Evolutionary conservation across 73 alveolate species (phyloP).

Genomic region (Blepharisma japonicum): DNA sequence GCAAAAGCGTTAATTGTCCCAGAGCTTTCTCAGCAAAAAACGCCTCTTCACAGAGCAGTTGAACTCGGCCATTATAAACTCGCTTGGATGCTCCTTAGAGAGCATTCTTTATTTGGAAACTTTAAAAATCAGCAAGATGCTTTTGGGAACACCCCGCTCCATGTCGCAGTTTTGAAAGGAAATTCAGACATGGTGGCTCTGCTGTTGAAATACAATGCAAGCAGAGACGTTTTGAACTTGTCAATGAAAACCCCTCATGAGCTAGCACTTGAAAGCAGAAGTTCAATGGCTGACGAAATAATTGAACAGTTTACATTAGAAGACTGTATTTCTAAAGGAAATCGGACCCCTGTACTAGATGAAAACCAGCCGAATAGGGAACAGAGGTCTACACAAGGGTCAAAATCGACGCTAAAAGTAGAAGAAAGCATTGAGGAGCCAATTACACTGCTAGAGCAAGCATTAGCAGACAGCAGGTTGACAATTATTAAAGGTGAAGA

Average conservation of each 20-base stretch:
- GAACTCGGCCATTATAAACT: constrained; percentile 9
- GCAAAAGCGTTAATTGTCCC: constrained; percentile 11
- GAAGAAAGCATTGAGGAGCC: background rate
- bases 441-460: background rate
- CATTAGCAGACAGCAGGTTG: background rate
- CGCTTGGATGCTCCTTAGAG: background rate
- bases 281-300: background rate
- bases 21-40: background rate
- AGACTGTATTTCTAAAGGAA: background rate
- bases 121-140: constrained; percentile 12
- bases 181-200: constrained; percentile 23
- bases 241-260: background rate
- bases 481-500: constrained; percentile 29
- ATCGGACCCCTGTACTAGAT: background rate
- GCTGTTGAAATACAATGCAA: background rate
- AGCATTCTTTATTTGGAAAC: background rate
- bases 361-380: background rate
- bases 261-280: constrained; percentile 1
- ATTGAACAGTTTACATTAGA: constrained; percentile 18
- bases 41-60: constrained; percentile 29
- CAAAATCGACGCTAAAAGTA: background rate
- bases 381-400: constrained; percentile 20
- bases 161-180: background rate
- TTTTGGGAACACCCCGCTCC: constrained; percentile 20
- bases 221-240: constrained; percentile 3